Evolutionary conservation across 768 basidiomycete species (phyloP), one percentile per base, ranked within the genome.

Genomic region (Mycena belliarum): DNA sequence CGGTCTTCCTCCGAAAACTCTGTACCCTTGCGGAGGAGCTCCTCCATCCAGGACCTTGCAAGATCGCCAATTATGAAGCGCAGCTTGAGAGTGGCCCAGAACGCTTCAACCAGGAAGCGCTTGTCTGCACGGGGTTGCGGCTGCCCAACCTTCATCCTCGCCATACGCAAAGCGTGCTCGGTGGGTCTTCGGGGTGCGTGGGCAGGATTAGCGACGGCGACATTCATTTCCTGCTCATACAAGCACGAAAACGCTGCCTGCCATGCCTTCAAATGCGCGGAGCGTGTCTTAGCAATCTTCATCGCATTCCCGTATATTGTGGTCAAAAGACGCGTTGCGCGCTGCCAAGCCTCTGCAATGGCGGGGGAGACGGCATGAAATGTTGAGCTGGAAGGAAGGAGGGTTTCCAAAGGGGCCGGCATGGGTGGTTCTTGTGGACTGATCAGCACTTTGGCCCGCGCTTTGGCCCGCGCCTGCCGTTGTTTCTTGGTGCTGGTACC

Each of bases 61-160:
- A 87, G 61, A 37, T 79, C 69, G n/a, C 69, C 75, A 25, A 90
- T 68, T 10, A 71, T 65, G 56, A 86, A 75, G 4, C 87, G 81
- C 25, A 86, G 71, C 25, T 82, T 70, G 37, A 89, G 66, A 7
- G 81, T 80, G 12, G 70, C 61, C 79, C 81, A 83, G 50, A 85
- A 75, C 0, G 85, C 85, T 65, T 88, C 87, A 9, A 87, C 82
- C 14, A 78, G 61, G 70, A 83, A 86, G 35, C 84, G 76, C 41
- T 75, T 75, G 67, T 88, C 86, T 0, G 84, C 85, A 8, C 76
- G 77, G 8, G 85, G 87, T 42, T 76, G 78, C 0, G 80, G 76
- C 62, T 82, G 82, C 0, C 86, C 87, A 20, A 88, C 76, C 45
- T 79, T 72, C 42, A 76, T 68, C 59, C 69, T 78, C 0, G 86